Conservation (phyloP, 2,329 filamentous ascomycete species). For the Claviceps cyperi region DNA sequence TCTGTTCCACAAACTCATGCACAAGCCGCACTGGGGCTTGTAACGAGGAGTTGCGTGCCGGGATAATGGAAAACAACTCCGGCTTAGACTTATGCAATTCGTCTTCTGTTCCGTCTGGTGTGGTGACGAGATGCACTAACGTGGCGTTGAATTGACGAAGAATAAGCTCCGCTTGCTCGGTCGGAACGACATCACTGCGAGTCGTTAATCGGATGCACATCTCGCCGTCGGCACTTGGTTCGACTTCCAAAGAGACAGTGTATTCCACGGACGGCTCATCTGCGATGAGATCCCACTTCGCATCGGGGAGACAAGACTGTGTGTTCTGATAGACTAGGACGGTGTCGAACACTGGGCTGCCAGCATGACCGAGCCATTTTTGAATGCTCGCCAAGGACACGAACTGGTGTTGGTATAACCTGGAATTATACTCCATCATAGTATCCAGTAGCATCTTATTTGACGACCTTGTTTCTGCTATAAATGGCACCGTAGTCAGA, state of each 20-base stretch:
- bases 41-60: conserved; percentile 44
- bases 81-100: conserved; percentile 20
- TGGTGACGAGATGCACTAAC: conserved; percentile 42
- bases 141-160: conserved; percentile 57
- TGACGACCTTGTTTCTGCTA: conserved; percentile 38
- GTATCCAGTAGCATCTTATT: conserved; percentile 42
- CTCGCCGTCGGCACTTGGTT: conserved; percentile 32
- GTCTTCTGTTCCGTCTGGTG: conserved; percentile 26
- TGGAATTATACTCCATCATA: conserved; percentile 52
- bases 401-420: conserved; percentile 55
- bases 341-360: conserved; percentile 64
- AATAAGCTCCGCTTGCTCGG: conserved; percentile 50
- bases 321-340: conserved; percentile 69
- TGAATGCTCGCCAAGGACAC: conserved; percentile 59
- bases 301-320: conserved; percentile 12
- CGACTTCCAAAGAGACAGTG: conserved; percentile 65
- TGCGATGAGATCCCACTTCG: conserved; percentile 43
- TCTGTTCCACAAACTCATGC: conserved; percentile 64
- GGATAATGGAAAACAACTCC: conserved; percentile 48
- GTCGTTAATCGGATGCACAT: conserved; percentile 54
- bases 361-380: conserved; percentile 50
- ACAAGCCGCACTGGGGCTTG: conserved; percentile 44
- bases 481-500: conserved; percentile 65
- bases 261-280: conserved; percentile 66
- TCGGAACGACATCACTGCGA: conserved; percentile 48